Evolutionary conservation across 768 basidiomycete genomes (phyloP).

Genomic region (Lepiota venenata): DNA sequence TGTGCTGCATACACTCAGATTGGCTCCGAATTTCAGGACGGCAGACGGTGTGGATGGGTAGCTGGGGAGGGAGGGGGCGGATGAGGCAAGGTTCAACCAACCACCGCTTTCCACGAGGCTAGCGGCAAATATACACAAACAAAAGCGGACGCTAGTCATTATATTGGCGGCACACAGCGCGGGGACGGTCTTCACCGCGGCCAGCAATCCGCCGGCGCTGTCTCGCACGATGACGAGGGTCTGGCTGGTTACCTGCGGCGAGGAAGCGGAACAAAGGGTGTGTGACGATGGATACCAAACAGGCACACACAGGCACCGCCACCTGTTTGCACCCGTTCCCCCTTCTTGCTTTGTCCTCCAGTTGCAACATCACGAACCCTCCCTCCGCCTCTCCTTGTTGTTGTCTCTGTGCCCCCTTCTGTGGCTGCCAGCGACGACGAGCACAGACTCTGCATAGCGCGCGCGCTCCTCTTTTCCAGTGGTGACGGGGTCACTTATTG

Average conservation of each 20-base stretch:
- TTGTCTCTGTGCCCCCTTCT: neutral
- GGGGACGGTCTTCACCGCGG: neutral
- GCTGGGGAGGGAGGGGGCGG: neutral
- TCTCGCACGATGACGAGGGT: neutral
- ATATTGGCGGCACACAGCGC: neutral
- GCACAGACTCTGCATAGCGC: conserved; percentile 12
- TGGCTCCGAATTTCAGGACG: neutral
- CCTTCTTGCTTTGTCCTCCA: conserved; percentile 14
- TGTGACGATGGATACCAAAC: conserved; percentile 8
- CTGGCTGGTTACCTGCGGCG: neutral
- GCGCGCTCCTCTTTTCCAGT: neutral
- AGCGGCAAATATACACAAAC: neutral
- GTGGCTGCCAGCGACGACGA: neutral
- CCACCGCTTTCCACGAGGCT: neutral
- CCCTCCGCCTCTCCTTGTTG: no score
- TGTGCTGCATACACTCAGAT: neutral
- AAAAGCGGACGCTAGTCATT: neutral
- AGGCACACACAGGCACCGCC: conserved; percentile 27
- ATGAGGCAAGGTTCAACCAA: neutral
- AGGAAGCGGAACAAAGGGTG: conserved; percentile 5
- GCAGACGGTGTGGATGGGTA: neutral
- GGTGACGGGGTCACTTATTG: conserved; percentile 14
- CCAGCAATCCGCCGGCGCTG: neutral
- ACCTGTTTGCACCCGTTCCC: conserved; percentile 14
- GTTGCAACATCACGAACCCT: conserved; percentile 9